phyloP scores from a whole-genome alignment of 192 early-diverging fungal species.

The Entomortierella beljakovae region DNA sequence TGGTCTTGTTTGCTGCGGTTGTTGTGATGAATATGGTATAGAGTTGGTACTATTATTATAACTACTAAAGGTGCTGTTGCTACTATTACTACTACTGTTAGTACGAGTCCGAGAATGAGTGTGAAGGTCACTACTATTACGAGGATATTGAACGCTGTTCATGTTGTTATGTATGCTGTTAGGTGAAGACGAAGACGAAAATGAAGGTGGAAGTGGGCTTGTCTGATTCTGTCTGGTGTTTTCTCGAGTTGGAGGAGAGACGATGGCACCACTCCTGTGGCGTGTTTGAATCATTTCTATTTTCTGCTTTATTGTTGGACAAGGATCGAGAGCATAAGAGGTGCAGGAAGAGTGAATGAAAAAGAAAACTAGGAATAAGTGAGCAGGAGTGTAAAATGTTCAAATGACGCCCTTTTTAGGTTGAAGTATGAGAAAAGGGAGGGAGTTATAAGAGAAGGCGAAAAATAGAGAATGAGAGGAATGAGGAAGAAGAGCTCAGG shows the following conservation, averaged over 20 bases:
- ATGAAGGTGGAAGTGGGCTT: neutral
- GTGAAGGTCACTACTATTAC: neutral
- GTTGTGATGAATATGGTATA: conserved; percentile 6
- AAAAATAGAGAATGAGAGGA: neutral
- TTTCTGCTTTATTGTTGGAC: neutral
- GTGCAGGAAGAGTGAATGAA: neutral
- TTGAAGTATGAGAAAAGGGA: neutral
- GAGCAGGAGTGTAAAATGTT: neutral
- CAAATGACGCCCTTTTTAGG: neutral
- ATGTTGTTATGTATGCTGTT: neutral
- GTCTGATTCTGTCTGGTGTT: neutral
- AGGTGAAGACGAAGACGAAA: conserved; percentile 2
- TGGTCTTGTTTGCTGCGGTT: conserved; percentile 29
- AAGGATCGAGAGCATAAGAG: conserved; percentile 1
- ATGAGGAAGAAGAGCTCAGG: neutral
- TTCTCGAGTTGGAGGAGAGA: neutral
- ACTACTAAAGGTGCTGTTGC: neutral
- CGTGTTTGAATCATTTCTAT: conserved; percentile 28
- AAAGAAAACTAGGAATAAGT: neutral
- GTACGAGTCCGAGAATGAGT: neutral
- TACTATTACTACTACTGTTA: neutral
- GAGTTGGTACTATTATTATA: neutral
- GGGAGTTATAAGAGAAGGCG: neutral
- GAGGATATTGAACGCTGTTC: neutral
- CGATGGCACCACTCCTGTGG: conserved; percentile 31